A percentile compares a stretch with the other conserved stretches of the same genome.
Conservation (phyloP, 176 grass and related monocot genomes). For the Musa acuminata region DNA sequence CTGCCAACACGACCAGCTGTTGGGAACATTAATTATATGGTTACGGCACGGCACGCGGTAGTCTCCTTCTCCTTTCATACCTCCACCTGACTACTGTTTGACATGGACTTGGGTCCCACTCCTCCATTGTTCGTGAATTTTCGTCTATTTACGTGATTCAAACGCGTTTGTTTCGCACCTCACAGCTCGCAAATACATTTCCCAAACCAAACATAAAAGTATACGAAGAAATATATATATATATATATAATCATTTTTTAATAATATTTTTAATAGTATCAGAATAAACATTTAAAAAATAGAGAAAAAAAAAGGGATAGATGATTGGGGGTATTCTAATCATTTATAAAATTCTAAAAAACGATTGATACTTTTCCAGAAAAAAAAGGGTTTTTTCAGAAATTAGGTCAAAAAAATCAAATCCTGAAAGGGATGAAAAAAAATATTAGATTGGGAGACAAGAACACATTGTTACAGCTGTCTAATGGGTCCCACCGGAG, state of each 20-base stretch:
- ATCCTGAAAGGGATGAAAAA: constrained; percentile 6
- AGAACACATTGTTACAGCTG: constrained; percentile 93
- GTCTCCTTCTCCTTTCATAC: background rate
- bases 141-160: too few relatives aligned
- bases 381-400: background rate
- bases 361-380: background rate
- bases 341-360: background rate
- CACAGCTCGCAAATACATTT: too few relatives aligned
- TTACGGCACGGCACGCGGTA: background rate
- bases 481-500: constrained; percentile 45
- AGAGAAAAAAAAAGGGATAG: too few relatives aligned
- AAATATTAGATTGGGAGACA: constrained; percentile 44
- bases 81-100: background rate
- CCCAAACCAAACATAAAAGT: too few relatives aligned
- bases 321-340: too few relatives aligned
- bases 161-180: too few relatives aligned
- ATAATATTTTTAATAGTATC: too few relatives aligned
- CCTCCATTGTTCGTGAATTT: too few relatives aligned
- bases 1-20: background rate
- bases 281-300: too few relatives aligned
- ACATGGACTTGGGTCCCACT: background rate
- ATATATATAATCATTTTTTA: too few relatives aligned
- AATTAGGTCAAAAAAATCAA: too few relatives aligned
- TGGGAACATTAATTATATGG: background rate
- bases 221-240: too few relatives aligned